Evolutionary conservation across 2,329 filamentous ascomycete genomes (phyloP).

Genomic region (Phyllosticta citriasiana): DNA sequence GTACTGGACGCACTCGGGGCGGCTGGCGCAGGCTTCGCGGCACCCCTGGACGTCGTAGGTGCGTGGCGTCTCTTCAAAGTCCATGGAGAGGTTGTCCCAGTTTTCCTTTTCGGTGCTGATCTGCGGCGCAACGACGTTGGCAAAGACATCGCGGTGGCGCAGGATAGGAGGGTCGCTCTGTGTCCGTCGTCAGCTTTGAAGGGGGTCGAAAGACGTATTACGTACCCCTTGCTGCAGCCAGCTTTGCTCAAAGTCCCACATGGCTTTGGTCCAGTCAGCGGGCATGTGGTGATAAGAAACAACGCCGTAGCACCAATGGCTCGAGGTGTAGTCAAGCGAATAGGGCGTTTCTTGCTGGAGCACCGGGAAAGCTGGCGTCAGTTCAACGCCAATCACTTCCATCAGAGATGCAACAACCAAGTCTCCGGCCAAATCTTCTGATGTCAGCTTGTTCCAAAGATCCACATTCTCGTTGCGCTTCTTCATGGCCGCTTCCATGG

Average conservation of each 20-base stretch:
- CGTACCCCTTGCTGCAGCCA: slow-evolving; percentile 25
- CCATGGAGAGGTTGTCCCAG: slow-evolving; percentile 29
- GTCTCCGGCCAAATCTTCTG: slow-evolving; percentile 4
- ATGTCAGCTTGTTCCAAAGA: slow-evolving; percentile 1
- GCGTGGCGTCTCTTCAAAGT: slow-evolving; percentile 14
- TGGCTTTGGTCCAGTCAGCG: slow-evolving; percentile 25
- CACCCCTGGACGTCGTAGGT: slow-evolving; percentile 26
- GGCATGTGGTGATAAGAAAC: slow-evolving; percentile 34
- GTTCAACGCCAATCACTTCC: not conserved
- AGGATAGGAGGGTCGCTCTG: slow-evolving; percentile 22
- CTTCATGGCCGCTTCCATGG: slow-evolving; percentile 1
- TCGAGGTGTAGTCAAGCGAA: slow-evolving; percentile 19
- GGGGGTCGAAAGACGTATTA: not conserved
- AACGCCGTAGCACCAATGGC: slow-evolving; percentile 35
- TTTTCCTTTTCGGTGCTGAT: slow-evolving; percentile 15
- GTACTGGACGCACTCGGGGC: slow-evolving; percentile 25
- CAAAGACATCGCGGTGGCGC: slow-evolving; percentile 29
- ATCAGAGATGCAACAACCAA: slow-evolving; percentile 1
- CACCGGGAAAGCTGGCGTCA: slow-evolving; percentile 14
- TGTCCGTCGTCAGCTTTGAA: slow-evolving; percentile 13
- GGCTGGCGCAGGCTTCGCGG: slow-evolving; percentile 23
- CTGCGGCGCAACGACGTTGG: slow-evolving; percentile 23
- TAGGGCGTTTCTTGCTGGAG: slow-evolving; percentile 22
- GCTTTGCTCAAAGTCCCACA: slow-evolving; percentile 31
- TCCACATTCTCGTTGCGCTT: slow-evolving; percentile 5